A percentile compares a stretch with the other conserved stretches of the same genome.
These are phyloP conservation scores for Orychophragmus violaceus DNA, from an alignment of 345 rosid species.

Conservation along the genomic window DNA sequence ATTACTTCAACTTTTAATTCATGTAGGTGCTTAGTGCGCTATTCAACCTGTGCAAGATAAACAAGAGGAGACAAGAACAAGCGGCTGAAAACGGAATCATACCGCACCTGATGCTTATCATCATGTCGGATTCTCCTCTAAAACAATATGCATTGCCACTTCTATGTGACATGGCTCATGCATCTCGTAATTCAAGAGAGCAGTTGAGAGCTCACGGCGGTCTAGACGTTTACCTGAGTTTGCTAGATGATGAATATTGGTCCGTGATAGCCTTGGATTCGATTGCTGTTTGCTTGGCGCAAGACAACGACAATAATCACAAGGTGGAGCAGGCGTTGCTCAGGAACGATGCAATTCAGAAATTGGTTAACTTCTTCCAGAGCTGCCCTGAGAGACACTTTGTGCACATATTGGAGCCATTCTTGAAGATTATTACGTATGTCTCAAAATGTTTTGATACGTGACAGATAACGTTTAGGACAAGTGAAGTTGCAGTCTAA, in stretches of 20 bases:
- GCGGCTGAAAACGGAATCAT: background rate
- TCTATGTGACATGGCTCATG: background rate
- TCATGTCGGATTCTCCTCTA: background rate
- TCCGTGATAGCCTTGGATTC: background rate
- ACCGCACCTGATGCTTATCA: background rate
- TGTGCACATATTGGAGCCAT: background rate
- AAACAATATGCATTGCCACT: background rate
- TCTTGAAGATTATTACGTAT: background rate
- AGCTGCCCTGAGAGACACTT: background rate
- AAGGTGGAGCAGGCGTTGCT: background rate
- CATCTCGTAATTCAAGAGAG: background rate
- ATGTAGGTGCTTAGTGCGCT: background rate
- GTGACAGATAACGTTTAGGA: too few species aligned
- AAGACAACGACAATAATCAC: background rate
- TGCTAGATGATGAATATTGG: background rate
- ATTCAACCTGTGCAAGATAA: background rate
- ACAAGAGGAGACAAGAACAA: background rate
- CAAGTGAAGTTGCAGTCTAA: background rate
- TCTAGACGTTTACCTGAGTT: background rate
- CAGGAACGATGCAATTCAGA: background rate
- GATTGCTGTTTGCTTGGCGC: background rate
- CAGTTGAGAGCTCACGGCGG: background rate
- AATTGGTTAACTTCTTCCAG: background rate
- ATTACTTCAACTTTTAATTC: too few species aligned
- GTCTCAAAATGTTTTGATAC: background rate